Conservation (phyloP, 176 grass and related monocot species). For the Ampelocalamus luodianensis region DNA sequence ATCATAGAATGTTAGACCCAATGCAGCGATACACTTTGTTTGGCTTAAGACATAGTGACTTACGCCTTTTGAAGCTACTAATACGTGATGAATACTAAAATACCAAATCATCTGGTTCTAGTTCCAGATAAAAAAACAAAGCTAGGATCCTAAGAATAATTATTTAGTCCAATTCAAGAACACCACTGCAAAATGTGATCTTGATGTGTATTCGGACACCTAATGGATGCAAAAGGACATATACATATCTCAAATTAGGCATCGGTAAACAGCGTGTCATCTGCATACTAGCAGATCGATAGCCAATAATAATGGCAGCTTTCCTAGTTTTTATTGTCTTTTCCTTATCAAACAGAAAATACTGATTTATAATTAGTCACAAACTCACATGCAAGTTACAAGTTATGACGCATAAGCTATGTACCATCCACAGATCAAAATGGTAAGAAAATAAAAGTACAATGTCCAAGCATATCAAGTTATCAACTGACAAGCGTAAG, state of each 20-base stretch:
- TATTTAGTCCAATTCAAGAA: background rate
- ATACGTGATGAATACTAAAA: background rate
- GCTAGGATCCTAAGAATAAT: background rate
- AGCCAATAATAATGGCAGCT: background rate
- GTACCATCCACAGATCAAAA: background rate
- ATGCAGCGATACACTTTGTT: background rate
- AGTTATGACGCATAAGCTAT: background rate
- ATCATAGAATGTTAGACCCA: background rate
- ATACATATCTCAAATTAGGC: background rate
- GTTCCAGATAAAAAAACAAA: background rate
- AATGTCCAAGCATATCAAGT: background rate
- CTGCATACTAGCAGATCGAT: background rate
- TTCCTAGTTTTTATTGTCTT: background rate
- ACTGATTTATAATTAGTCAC: background rate
- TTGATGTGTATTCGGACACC: background rate
- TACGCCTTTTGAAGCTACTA: background rate
- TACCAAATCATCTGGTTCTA: background rate
- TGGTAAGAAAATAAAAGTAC: background rate
- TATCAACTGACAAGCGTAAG: slow-evolving; percentile 3
- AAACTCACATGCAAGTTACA: background rate
- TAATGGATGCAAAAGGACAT: background rate
- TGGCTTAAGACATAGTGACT: slow-evolving; percentile 6
- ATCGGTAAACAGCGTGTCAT: background rate
- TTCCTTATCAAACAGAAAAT: background rate
- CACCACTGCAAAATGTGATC: slow-evolving; percentile 1